Conservation (phyloP, 73 alveolate genomes). For the Paramecium sexaurelia region DNA sequence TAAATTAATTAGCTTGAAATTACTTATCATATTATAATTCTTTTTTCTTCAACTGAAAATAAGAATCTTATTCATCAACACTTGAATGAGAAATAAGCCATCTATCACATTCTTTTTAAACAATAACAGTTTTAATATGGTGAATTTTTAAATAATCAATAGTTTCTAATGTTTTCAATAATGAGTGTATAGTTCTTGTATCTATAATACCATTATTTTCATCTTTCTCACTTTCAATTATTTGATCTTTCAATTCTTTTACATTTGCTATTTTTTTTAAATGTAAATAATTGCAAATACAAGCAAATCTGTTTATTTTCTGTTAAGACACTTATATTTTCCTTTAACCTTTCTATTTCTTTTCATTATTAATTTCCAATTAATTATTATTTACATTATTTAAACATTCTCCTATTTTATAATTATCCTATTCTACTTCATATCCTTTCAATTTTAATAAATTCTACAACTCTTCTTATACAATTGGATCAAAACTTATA, state of each 20-base stretch:
- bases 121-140: neutral
- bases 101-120: neutral
- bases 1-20: neutral
- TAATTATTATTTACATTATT: neutral
- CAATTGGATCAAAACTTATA: neutral
- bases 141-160: neutral
- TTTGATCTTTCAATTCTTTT: neutral
- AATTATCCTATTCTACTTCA: neutral
- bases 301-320: neutral
- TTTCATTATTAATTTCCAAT: neutral
- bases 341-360: neutral
- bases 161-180: neutral
- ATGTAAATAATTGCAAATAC: neutral
- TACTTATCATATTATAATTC: neutral
- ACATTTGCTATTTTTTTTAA: neutral
- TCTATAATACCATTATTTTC: slow-evolving; percentile 18
- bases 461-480: neutral
- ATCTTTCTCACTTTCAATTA: neutral
- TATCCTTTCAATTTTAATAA: neutral
- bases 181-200: neutral
- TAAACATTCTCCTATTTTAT: neutral
- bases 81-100: neutral
- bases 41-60: neutral
- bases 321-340: neutral
- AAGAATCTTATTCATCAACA: neutral